These are phyloP conservation scores for Taphrina pruni DNA, from an alignment of 1,139 yeast species.

Conservation along the genomic window DNA sequence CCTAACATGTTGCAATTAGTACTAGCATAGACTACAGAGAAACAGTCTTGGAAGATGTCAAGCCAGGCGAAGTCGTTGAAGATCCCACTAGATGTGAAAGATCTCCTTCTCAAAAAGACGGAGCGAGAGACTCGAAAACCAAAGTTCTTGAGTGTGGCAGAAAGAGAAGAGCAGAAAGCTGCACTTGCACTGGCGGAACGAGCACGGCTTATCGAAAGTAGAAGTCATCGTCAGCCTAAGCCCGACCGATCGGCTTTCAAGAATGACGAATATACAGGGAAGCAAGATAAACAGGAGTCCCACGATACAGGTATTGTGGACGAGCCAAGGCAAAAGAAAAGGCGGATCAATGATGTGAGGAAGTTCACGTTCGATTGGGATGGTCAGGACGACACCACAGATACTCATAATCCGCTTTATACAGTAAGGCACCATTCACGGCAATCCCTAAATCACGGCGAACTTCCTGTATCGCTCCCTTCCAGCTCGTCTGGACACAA, in stretches of 20 bases:
- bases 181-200: constrained; percentile 51
- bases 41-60: not conserved
- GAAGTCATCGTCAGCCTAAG: not conserved
- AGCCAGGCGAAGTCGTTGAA: not conserved
- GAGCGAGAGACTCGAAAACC: constrained; percentile 44
- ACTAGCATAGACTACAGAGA: not conserved
- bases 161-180: constrained; percentile 54
- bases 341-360: constrained; percentile 45
- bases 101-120: not conserved
- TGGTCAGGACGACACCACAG: constrained; percentile 67
- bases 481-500: constrained; percentile 24
- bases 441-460: constrained; percentile 4
- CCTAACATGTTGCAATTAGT: not conserved
- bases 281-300: not conserved
- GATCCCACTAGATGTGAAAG: constrained; percentile 10
- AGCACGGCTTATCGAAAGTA: constrained; percentile 22
- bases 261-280: not conserved
- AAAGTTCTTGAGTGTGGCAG: constrained; percentile 56
- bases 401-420: constrained; percentile 50
- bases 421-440: constrained; percentile 42
- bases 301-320: not conserved
- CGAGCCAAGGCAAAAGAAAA: constrained; percentile 43
- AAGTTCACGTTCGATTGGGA: constrained; percentile 76
- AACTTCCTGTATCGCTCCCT: not conserved
- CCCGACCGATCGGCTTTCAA: not conserved